Evolutionary conservation across 345 rosid genomes (phyloP).

Genomic region (Eutrema japonicum): DNA sequence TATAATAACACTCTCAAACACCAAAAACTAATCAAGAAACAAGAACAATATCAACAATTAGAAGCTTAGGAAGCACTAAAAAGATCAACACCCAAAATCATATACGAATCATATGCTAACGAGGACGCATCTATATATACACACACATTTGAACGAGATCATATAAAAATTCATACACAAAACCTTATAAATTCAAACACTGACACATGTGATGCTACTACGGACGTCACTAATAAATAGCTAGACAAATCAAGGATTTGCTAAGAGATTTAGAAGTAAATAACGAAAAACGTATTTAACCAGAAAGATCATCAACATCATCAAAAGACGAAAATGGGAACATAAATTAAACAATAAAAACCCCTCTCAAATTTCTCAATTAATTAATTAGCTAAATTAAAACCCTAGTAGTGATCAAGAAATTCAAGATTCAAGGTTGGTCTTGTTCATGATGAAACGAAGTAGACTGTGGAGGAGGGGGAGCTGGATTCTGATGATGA

Average conservation of each 20-base stretch:
- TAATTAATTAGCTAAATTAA: slow-evolving; percentile 35
- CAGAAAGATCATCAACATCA: slow-evolving; percentile 26
- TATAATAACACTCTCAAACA: slow-evolving; percentile 9
- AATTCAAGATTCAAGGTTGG: slow-evolving; percentile 53
- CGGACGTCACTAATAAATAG: neutral
- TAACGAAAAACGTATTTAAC: slow-evolving; percentile 25
- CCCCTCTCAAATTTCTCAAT: slow-evolving; percentile 21
- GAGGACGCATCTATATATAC: neutral
- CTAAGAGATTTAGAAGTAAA: neutral
- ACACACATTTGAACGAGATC: slow-evolving; percentile 30
- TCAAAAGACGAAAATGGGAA: slow-evolving; percentile 30
- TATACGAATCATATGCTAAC: slow-evolving; percentile 8
- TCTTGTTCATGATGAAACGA: slow-evolving; percentile 43
- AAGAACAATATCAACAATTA: slow-evolving; percentile 15
- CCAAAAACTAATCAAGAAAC: neutral
- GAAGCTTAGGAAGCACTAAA: neutral
- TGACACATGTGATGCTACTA: slow-evolving; percentile 36
- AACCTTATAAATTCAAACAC: slow-evolving; percentile 10
- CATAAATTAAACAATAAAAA: slow-evolving; percentile 40
- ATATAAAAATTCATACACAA: slow-evolving; percentile 11
- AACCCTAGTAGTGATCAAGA: slow-evolving; percentile 36
- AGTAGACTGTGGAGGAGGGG: slow-evolving; percentile 31
- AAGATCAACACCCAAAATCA: neutral
- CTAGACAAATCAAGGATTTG: neutral
- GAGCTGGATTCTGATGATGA: slow-evolving; percentile 27